phyloP scores from a whole-genome alignment of 345 rosid species.

The Lepidium sativum region DNA sequence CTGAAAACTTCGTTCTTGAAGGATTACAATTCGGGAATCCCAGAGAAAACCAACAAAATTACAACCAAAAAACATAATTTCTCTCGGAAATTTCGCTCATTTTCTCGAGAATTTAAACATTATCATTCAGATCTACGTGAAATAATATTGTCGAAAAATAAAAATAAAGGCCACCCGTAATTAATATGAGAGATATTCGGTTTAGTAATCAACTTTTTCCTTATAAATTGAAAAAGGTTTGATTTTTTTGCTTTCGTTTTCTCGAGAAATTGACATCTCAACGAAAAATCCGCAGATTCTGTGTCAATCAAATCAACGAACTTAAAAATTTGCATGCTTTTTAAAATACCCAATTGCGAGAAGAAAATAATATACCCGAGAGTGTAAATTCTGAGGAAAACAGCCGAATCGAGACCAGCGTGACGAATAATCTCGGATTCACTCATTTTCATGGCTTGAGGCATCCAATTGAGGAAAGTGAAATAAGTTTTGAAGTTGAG shows the following conservation, averaged over 20 bases:
- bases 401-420: conserved; percentile 96
- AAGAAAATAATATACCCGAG: conserved; percentile 58
- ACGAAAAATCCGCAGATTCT: no score
- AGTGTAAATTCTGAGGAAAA: conserved; percentile 77
- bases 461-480: conserved; percentile 97
- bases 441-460: conserved; percentile 83
- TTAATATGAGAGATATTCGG: neutral
- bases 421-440: conserved; percentile 72
- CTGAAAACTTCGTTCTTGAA: neutral
- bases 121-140: neutral
- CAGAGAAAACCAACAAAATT: neutral
- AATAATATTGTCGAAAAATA: neutral
- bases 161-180: neutral
- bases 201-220: neutral
- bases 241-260: neutral
- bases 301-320: no score
- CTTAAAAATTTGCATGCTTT: no score
- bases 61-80: neutral
- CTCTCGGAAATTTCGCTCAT: neutral
- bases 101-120: conserved; percentile 5
- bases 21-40: conserved; percentile 9
- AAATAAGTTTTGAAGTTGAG: conserved; percentile 65
- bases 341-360: neutral
- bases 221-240: neutral
- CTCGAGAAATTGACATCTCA: no score